phyloP scores from a whole-genome alignment of 2,329 filamentous ascomycete species.

The Aspergillus candidus region DNA sequence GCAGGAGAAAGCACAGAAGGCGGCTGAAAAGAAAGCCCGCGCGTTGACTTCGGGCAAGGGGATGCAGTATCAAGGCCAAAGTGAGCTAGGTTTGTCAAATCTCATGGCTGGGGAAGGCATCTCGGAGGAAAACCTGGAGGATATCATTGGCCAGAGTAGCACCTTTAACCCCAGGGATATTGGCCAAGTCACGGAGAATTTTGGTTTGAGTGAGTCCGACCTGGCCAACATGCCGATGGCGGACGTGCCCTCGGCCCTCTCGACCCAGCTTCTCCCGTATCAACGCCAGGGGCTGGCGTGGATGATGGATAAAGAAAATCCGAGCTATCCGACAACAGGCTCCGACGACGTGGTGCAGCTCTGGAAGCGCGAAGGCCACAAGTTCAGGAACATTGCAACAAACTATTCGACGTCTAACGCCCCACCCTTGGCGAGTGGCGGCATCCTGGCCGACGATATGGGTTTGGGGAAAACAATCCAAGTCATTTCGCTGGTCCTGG shows the following conservation, averaged over 20 bases:
- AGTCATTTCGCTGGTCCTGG: constrained; percentile 70
- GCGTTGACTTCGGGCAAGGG: constrained; percentile 22
- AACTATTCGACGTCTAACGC: constrained; percentile 55
- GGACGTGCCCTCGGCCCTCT: constrained; percentile 58
- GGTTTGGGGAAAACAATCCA: constrained; percentile 85
- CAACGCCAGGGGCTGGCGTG: constrained; percentile 74
- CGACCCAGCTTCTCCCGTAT: constrained; percentile 68
- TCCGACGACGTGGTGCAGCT: constrained; percentile 64
- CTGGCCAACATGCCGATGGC: constrained; percentile 68
- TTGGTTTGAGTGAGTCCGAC: constrained; percentile 65
- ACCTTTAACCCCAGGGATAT: constrained; percentile 61
- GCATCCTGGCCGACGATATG: constrained; percentile 90
- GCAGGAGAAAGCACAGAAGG: constrained; percentile 44
- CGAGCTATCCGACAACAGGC: constrained; percentile 54
- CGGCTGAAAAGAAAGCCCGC: constrained; percentile 29
- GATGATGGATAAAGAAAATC: constrained; percentile 71
- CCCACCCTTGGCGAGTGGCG: constrained; percentile 67
- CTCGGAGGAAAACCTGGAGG: constrained; percentile 46
- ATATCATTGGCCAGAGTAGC: constrained; percentile 61
- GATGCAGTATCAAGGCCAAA: constrained; percentile 19
- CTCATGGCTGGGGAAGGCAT: constrained; percentile 28
- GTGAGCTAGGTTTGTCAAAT: constrained; percentile 29
- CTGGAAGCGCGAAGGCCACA: constrained; percentile 57
- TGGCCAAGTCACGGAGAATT: constrained; percentile 59
- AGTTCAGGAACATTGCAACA: constrained; percentile 64